Conservation (phyloP, 345 rosid genomes). For the Eucalyptus microcorys region DNA sequence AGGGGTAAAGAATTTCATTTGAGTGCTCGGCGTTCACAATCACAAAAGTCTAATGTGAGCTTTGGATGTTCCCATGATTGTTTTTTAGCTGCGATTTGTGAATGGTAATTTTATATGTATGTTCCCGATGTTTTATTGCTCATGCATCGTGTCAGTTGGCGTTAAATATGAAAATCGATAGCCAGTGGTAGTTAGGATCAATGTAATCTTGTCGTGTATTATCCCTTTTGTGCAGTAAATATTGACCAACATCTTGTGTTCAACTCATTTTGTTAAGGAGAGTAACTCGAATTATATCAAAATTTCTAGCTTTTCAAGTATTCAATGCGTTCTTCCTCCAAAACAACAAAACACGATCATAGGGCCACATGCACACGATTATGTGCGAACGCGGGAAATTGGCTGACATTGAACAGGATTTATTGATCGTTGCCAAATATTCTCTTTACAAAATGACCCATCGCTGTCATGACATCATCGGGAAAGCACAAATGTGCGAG, state of each 20-base stretch:
- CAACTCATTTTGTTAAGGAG: not conserved
- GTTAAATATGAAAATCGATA: not conserved
- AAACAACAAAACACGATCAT: not conserved
- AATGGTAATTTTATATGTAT: not conserved
- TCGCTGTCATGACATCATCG: not conserved
- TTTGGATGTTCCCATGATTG: not conserved
- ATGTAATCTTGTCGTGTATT: not conserved
- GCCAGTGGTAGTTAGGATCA: not conserved
- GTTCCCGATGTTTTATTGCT: not conserved
- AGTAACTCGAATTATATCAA: not conserved
- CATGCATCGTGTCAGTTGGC: accelerated
- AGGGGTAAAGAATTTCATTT: not conserved
- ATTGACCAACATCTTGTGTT: not conserved
- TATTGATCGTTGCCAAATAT: not conserved
- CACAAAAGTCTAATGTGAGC: not conserved
- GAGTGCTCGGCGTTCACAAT: not conserved
- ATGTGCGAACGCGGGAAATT: not conserved
- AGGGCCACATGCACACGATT: not conserved
- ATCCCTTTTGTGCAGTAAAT: not conserved
- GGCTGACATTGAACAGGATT: not conserved
- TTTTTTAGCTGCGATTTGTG: not conserved
- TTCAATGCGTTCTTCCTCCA: not conserved
- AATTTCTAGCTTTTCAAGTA: not conserved
- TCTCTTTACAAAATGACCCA: not conserved
- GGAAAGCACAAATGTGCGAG: not conserved